Base-by-base conservation (phyloP, 2,329 filamentous ascomycete genomes). In the Lasiodiplodia sp. region DNA sequence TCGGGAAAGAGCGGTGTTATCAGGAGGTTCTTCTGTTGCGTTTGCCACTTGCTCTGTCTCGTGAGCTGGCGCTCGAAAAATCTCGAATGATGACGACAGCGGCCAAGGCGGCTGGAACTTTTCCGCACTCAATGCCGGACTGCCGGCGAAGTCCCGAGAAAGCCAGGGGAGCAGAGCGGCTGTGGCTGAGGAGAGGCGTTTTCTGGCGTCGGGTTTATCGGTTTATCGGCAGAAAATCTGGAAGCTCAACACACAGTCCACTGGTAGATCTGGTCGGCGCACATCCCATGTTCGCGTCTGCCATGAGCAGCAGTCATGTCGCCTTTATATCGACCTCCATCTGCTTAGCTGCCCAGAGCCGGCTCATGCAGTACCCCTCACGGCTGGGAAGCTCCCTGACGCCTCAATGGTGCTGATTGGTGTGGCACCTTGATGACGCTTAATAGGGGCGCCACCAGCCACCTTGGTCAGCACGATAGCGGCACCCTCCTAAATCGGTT, bases 181-280 rank as follows among this genome's bases (percentile, higher is more conserved):
- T 52, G 60, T 64, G 60, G 60, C 60, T 37, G 44, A 38, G 14
- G 12, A 52, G n/a, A 28, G 7, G 47, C 44, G 44, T 21, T 11
- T 16, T 47, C 7, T 47, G 18, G 44, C 44, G 44, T 47, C 34
- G 40, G 57, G 23, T 55, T n/a, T 47, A 49, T 40, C 60, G 57
- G 38, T 62, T 62, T 53, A 51, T 52, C 47, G 60, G 60, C 60
- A 52, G 60, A 52, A 64, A 64, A 64, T 64, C 60, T 53, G 47
- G 40, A 37, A 52, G 21, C 21, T 21, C 11, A 44, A 12, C 23
- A 25, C 57, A 40, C 40, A 31, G 37, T 31, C 53, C 53, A 60
- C 14, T 31, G 18, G 60, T 34, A 64, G 60, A 64, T 64, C 60
- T 21, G 60, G 44, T 47, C 44, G 44, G 44, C 44, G 44, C 44